Conservation (phyloP, 2,329 filamentous ascomycete species). For the Neurospora sp. region DNA sequence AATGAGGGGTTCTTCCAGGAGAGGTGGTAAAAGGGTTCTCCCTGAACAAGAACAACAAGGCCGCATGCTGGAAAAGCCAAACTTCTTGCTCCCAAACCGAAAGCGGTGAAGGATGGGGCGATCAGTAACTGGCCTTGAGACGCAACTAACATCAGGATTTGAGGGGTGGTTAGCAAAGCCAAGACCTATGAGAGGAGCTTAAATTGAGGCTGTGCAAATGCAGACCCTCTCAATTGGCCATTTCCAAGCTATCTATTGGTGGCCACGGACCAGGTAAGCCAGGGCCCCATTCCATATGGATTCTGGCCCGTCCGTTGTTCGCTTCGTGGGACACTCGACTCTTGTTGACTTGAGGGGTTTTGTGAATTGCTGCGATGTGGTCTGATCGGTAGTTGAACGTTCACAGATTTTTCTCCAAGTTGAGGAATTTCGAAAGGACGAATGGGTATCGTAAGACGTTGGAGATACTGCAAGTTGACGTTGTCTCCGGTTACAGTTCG, state of each 20-base stretch:
- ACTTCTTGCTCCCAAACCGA: background rate
- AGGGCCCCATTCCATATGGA: background rate
- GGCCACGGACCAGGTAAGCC: background rate
- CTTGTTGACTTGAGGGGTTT: background rate
- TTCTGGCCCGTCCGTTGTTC: background rate
- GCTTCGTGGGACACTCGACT: background rate
- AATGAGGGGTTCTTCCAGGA: background rate
- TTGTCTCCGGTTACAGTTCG: background rate
- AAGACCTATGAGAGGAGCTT: background rate
- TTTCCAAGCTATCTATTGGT: background rate
- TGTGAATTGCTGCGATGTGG: background rate
- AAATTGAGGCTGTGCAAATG: constrained; percentile 1
- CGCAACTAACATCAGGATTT: background rate
- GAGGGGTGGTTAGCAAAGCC: background rate
- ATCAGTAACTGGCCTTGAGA: background rate
- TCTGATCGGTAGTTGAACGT: background rate
- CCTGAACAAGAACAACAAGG: background rate
- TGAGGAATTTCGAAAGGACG: background rate
- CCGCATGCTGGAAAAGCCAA: background rate
- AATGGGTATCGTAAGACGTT: background rate
- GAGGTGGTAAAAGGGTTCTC: background rate
- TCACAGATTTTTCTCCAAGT: background rate
- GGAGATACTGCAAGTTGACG: background rate
- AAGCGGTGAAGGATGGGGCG: background rate
- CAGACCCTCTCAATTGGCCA: background rate